Percentiles rank a stretch among this genome's conserved stretches.
These are phyloP conservation scores for Vigna radiata DNA, from an alignment of 306 rosid species.

Conservation along the genomic window DNA sequence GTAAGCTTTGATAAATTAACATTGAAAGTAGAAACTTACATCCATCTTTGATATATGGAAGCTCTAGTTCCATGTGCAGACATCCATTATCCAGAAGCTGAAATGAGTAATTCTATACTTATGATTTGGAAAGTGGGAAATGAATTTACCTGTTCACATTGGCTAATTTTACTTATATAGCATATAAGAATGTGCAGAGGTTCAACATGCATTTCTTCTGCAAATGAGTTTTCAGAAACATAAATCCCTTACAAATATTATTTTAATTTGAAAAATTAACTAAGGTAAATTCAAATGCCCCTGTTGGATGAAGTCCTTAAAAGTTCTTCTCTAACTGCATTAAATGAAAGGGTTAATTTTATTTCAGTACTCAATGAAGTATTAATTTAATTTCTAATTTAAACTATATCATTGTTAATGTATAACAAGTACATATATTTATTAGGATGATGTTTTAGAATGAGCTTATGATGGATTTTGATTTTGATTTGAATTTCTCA, in stretches of 20 bases:
- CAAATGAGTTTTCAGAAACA: not conserved
- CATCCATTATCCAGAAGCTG: conserved; percentile 8
- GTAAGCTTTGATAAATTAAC: conserved; percentile 48
- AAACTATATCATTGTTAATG: no score
- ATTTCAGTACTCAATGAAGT: no score
- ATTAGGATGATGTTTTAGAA: conserved; percentile 5
- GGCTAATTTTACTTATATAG: not conserved
- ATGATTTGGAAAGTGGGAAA: not conserved
- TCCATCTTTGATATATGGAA: conserved; percentile 3
- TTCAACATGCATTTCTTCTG: not conserved
- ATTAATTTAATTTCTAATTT: no score
- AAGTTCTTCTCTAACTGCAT: conserved; percentile 1
- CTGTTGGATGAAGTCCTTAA: not conserved
- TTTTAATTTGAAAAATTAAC: not conserved
- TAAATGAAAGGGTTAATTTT: not conserved
- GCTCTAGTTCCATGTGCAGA: not conserved
- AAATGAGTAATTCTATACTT: conserved; percentile 10
- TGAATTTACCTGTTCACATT: not conserved
- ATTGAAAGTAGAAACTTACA: not conserved
- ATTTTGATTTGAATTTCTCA: conserved; percentile 23
- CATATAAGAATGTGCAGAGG: conserved; percentile 11
- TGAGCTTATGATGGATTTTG: conserved; percentile 21
- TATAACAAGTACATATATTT: not conserved
- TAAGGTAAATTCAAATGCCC: not conserved
- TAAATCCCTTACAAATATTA: not conserved